Evolutionary conservation across 2,329 filamentous ascomycete species (phyloP), one percentile per base, ranked within the genome.

Genomic region (Fusarium sp.): DNA sequence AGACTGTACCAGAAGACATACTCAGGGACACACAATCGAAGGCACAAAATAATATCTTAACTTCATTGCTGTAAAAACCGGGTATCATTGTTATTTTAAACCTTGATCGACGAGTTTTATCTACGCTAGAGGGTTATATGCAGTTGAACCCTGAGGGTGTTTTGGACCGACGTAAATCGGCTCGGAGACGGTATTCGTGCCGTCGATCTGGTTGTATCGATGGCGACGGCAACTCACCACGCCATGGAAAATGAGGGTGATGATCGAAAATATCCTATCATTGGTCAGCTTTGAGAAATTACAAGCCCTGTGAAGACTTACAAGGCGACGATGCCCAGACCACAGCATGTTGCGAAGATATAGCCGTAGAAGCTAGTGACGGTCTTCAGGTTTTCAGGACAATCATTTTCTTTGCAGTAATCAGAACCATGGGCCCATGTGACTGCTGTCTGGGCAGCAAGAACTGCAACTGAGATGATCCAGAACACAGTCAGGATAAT

Each of bases 401-500:
- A 77, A 53, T 71, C 66, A 43, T 76, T 70, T 38, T 58, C 65
- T 40, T 73, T 68, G 10, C 69, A 67, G 72, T 75, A 74, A n/a
- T 64, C 62, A 6, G 58, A 44, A n/a, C 51, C 24, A 10, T 69
- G 59, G 14, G 51, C 50, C 56, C 76, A 74, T 13, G 69, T 58
- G 5, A 72, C 46, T 3, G 78, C 77, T 13, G 81, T 77, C 42
- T 80, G 70, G 20, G 69, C 49, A 9, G 82, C 82, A 11, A 83
- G 73, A 17, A 83, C 68, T 14, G 79, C 81, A 40, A 85, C 83
- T 2, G 81, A 78, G 52, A 78, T 69, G 36, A 86, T 77, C 87
- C 86, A 89, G 75, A 88, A 84, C 57, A 89, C 62, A 54, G 85
- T 73, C 31, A 85, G 81, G 58, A 85, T 80, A 20, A 85, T 80